A percentile compares a stretch with the other conserved stretches of the same genome.
Conservation (phyloP, 371 early-diverging fungal species). For the Thermomucor indicae-seudaticae region DNA sequence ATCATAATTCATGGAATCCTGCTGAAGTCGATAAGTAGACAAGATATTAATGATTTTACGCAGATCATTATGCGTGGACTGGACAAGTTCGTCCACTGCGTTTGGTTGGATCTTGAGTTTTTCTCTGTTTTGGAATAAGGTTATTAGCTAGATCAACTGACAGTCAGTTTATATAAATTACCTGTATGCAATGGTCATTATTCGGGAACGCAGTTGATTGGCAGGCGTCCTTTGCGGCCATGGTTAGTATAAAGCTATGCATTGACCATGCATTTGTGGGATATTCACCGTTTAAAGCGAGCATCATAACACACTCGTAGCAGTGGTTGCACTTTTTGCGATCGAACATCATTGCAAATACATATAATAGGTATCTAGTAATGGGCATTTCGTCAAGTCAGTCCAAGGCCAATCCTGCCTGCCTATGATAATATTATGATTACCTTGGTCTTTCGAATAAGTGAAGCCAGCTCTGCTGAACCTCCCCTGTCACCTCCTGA, state of each 20-base stretch:
- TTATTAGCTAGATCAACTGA: not conserved
- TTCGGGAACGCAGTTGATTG: constrained; percentile 59
- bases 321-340: constrained; percentile 87
- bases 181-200: constrained; percentile 76
- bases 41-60: constrained; percentile 97
- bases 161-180: constrained; percentile 14
- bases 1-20: constrained; percentile 71
- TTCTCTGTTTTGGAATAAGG: constrained; percentile 54
- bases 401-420: not conserved
- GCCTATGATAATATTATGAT: not conserved
- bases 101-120: constrained; percentile 74
- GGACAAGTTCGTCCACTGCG: constrained; percentile 83
- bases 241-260: constrained; percentile 63
- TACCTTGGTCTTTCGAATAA: constrained; percentile 91
- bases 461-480: constrained; percentile 80
- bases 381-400: not conserved
- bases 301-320: constrained; percentile 88
- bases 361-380: constrained; percentile 31
- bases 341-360: constrained; percentile 97
- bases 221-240: constrained; percentile 32
- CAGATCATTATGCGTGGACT: constrained; percentile 87
- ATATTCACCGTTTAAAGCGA: constrained; percentile 80
- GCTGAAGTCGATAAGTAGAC: constrained; percentile 77
- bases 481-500: constrained; percentile 99
- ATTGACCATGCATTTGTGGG: constrained; percentile 59